A percentile compares a stretch with the other conserved stretches of the same genome.
These are phyloP conservation scores for Salicornia ramosissima DNA, from an alignment of 148 eudicot genomes.

Conservation along the genomic window DNA sequence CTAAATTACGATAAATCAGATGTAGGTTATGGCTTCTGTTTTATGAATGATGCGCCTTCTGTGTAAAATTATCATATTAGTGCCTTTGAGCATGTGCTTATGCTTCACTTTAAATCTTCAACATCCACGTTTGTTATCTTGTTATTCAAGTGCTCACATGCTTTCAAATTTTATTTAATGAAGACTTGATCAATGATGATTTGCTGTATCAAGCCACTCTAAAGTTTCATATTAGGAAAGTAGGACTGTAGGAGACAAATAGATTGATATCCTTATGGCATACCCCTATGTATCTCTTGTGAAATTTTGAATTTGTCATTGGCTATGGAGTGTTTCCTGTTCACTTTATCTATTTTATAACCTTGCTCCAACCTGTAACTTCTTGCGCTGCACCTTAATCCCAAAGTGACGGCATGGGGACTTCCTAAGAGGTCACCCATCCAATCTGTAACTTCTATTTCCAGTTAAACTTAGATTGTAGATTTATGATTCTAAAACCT, in stretches of 20 bases:
- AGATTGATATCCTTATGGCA: background rate
- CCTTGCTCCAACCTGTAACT: background rate
- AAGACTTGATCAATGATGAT: background rate
- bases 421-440: too few relatives aligned
- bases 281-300: background rate
- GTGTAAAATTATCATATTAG: too few relatives aligned
- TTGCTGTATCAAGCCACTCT: background rate
- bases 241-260: background rate
- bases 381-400: too few relatives aligned
- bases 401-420: too few relatives aligned
- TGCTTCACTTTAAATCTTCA: background rate
- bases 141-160: background rate
- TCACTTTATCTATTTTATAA: background rate
- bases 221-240: too few relatives aligned
- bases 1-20: background rate
- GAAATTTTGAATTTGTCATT: background rate
- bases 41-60: background rate
- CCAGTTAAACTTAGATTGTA: background rate
- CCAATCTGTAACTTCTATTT: background rate
- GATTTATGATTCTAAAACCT: constrained; percentile 2
- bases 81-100: background rate
- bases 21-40: background rate
- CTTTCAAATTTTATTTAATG: background rate
- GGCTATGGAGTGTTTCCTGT: background rate
- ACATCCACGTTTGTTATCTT: background rate